Conservation (phyloP, 306 rosid species). For the Acmispon strigosus region DNA sequence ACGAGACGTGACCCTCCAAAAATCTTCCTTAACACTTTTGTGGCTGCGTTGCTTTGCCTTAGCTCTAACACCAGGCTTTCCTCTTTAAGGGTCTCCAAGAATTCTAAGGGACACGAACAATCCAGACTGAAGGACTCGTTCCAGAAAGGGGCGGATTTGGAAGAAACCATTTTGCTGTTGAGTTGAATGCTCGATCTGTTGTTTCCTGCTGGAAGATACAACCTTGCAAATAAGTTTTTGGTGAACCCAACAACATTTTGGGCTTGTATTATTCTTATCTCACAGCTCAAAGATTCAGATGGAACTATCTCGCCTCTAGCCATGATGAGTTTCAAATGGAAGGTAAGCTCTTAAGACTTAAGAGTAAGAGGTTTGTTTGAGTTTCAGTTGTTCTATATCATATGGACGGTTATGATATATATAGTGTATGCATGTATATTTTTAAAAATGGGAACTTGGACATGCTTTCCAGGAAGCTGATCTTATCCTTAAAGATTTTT, state of each 20-base stretch:
- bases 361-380: constrained; percentile 4
- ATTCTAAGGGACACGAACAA: constrained; percentile 46
- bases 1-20: constrained; percentile 49
- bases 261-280: constrained; percentile 57
- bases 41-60: constrained; percentile 39
- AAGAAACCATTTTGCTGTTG: constrained; percentile 38
- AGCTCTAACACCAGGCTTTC: constrained; percentile 64
- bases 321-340: too few species aligned
- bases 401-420: constrained; percentile 9
- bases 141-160: constrained; percentile 46
- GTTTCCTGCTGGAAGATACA: constrained; percentile 44
- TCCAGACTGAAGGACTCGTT: constrained; percentile 59
- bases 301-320: constrained; percentile 33
- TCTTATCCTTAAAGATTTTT: constrained; percentile 11
- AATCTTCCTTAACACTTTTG: constrained; percentile 26
- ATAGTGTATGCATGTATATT: neutral
- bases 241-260: constrained; percentile 9
- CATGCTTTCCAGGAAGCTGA: constrained; percentile 16
- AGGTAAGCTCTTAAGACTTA: neutral
- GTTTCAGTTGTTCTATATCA: neutral
- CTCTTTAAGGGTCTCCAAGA: constrained; percentile 41
- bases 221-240: constrained; percentile 25
- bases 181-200: constrained; percentile 34
- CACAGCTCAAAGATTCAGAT: constrained; percentile 48
- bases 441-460: neutral